Evolutionary conservation across 441 rosid genomes (phyloP), one percentile per base, ranked within the genome.

Genomic region (Metrosideros polymorpha): DNA sequence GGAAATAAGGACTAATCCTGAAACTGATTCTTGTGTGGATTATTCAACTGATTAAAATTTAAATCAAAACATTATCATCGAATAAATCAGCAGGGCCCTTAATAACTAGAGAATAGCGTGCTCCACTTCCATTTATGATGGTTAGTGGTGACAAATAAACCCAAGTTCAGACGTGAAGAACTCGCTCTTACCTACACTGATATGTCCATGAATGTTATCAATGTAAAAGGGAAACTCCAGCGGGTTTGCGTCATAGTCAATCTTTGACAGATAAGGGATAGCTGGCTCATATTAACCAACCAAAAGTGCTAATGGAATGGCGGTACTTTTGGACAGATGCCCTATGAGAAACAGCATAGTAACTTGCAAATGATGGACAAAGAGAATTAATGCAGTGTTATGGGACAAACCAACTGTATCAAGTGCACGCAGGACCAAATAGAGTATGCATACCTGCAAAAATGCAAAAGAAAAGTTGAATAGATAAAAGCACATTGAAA

Each of bases 341-440:
- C 1, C 76, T 3, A 55, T 30, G 32, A 35, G 22, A 32, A 75
- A 75, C 10, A 85, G 15, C 56, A 71, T 7, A 39, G 12, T 52
- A 71, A 30, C 76, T 63, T 63, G 43, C 24, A 54, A 43, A 76
- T 42, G 63, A 17, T 30, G 39, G 27, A 54, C 27, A 12, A 2
- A 63, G 49, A 63, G 32, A 85, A 59, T 17, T 32, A 47, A 71
- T 2, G 43, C 8, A 19, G 27, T 12, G 51, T 30, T 25, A 15
- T 24, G 45, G 84, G 53, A 86, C 87, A 9, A 55, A 86, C 87
- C 87, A 56, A 86, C 47, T 7, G 82, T 86, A 53, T 56, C 85
- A 18, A 86, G 76, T 19, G 82, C 42, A 7, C 87, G 87, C 14
- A 79, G 84, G 43, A 82, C 85, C 84, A 82, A 59, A 82, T 86